These are phyloP conservation scores for Magnusiomyces tetraspermus DNA, from an alignment of 1,139 yeast species.

Conservation along the genomic window DNA sequence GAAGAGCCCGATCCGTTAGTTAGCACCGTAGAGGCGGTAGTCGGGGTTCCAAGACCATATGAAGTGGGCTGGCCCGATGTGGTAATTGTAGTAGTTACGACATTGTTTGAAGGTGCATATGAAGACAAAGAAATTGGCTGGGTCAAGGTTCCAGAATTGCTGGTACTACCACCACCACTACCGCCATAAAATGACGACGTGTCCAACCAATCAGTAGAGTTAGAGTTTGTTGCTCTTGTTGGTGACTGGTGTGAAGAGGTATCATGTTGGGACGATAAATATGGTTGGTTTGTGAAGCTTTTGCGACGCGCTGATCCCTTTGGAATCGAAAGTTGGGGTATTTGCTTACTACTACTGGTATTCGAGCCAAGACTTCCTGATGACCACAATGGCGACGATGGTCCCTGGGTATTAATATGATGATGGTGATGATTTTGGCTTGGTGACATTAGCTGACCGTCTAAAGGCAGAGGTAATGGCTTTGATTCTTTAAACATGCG, in stretches of 20 bases:
- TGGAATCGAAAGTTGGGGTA: neutral
- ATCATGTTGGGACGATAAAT: neutral
- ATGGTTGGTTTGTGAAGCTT: neutral
- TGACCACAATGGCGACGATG: neutral
- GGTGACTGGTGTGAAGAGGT: conserved; percentile 1
- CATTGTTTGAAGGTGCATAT: neutral
- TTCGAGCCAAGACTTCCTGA: neutral
- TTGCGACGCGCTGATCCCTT: neutral
- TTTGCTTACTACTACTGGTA: neutral
- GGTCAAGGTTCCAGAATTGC: neutral
- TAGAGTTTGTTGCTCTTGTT: conserved; percentile 11
- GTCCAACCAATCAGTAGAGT: conserved; percentile 13
- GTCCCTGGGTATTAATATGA: neutral
- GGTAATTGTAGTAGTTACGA: conserved; percentile 1
- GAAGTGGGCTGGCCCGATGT: neutral
- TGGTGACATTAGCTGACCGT: neutral
- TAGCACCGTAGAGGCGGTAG: neutral
- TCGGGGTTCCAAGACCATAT: neutral
- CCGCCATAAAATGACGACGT: conserved; percentile 9
- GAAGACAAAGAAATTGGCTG: conserved; percentile 1
- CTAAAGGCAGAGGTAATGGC: conserved; percentile 6
- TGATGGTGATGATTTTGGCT: neutral
- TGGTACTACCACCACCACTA: too few relatives aligned
- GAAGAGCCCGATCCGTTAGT: neutral
- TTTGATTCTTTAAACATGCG: conserved; percentile 34